Evolutionary conservation across 108 stramenopile genomes (phyloP).

Genomic region (Schizochytrium sp.): DNA sequence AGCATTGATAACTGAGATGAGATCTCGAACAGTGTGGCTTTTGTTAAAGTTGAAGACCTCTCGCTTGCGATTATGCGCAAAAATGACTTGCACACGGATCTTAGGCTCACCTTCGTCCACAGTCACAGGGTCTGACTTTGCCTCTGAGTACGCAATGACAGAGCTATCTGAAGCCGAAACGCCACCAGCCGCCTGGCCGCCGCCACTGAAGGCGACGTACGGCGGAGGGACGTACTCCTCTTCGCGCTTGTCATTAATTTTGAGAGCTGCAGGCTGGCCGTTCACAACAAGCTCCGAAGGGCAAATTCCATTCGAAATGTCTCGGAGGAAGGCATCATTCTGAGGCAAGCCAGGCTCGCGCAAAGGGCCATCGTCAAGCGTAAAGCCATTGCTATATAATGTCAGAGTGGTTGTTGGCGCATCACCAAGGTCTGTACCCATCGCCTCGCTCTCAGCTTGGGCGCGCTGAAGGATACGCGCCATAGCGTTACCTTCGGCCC

Average conservation of each 20-base stretch:
- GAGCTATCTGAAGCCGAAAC: neutral
- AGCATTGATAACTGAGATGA: constrained; percentile 1
- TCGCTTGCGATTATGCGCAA: constrained; percentile 54
- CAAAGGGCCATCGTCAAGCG: constrained; percentile 60
- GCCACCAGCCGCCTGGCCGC: constrained; percentile 50
- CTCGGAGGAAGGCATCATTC: constrained; percentile 34
- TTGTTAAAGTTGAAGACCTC: constrained; percentile 19
- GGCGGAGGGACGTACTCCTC: constrained; percentile 56
- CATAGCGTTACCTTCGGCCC: constrained; percentile 21
- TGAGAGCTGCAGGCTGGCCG: constrained; percentile 46
- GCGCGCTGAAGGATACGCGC: neutral
- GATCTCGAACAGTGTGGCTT: constrained; percentile 40
- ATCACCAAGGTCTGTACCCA: neutral
- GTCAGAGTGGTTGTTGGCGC: neutral
- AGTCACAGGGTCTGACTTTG: neutral
- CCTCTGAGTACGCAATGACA: neutral
- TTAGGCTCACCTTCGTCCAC: constrained; percentile 53
- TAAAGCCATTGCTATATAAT: constrained; percentile 53
- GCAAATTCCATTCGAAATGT: neutral
- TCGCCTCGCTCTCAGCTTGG: constrained; percentile 24
- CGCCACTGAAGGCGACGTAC: constrained; percentile 60
- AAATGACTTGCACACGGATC: constrained; percentile 20
- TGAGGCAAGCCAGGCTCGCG: constrained; percentile 8
- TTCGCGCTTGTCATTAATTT: constrained; percentile 60
- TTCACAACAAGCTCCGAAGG: constrained; percentile 51